phyloP scores from a whole-genome alignment of 2,329 filamentous ascomycete genomes.

The Mycosphaerella sp. region DNA sequence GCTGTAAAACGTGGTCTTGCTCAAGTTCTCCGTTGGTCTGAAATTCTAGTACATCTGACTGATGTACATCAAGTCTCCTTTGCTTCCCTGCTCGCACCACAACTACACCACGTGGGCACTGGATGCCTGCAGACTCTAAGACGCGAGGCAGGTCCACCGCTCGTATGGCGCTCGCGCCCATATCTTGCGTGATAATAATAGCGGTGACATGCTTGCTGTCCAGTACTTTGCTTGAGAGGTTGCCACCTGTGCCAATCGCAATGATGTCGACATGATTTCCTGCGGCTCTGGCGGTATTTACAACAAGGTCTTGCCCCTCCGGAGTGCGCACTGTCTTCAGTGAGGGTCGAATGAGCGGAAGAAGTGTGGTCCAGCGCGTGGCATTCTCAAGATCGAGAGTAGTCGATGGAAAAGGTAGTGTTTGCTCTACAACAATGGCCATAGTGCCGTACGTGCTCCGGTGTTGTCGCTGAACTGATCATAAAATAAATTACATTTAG shows the following conservation, averaged over 20 bases:
- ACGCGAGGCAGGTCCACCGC: conserved; percentile 27
- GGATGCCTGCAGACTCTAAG: conserved; percentile 23
- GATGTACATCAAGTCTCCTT: conserved; percentile 22
- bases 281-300: conserved; percentile 27
- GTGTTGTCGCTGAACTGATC: not conserved
- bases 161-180: conserved; percentile 25
- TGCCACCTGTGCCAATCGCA: conserved; percentile 27
- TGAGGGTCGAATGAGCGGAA: conserved; percentile 32
- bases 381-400: conserved; percentile 30
- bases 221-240: conserved; percentile 34
- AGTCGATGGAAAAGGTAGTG: conserved; percentile 29
- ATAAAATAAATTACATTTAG: no score
- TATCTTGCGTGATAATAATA: conserved; percentile 24
- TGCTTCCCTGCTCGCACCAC: conserved; percentile 27
- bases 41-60: conserved; percentile 26
- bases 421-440: conserved; percentile 35
- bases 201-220: conserved; percentile 32
- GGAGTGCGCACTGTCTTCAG: conserved; percentile 25
- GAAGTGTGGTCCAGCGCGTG: conserved; percentile 30
- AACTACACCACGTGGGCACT: conserved; percentile 26
- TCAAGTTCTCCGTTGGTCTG: conserved; percentile 28
- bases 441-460: conserved; percentile 17
- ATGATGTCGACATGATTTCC: conserved; percentile 27
- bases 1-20: conserved; percentile 30
- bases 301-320: conserved; percentile 29